Conservation (phyloP, 495 filamentous ascomycete species). For the Tetracladium setigerum region DNA sequence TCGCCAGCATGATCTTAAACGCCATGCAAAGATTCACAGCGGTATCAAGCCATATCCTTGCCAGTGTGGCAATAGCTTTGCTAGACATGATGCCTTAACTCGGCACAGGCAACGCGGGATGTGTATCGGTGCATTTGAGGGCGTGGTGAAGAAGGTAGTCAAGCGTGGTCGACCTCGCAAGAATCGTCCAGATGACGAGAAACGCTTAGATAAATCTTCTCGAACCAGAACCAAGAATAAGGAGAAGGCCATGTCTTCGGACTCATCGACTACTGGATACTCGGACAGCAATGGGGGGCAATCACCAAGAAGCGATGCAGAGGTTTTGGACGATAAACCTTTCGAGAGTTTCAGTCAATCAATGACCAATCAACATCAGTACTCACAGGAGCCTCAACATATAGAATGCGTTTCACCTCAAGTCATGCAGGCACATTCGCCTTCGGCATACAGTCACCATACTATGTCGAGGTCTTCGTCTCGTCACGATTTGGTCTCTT, state of each 20-base stretch:
- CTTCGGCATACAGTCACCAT: constrained; percentile 30
- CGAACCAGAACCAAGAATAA: constrained; percentile 43
- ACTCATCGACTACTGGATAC: constrained; percentile 38
- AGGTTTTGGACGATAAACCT: constrained; percentile 36
- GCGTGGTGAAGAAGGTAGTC: constrained; percentile 61
- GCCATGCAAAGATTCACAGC: constrained; percentile 93
- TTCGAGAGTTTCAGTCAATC: constrained; percentile 32
- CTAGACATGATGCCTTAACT: constrained; percentile 88
- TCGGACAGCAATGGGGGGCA: constrained; percentile 34
- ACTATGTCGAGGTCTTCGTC: constrained; percentile 13
- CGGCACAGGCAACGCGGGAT: constrained; percentile 89
- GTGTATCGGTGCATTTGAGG: constrained; percentile 88
- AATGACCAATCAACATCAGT: constrained; percentile 3
- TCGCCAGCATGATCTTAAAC: constrained; percentile 91
- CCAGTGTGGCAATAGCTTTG: constrained; percentile 83
- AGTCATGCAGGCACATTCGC: constrained; percentile 25
- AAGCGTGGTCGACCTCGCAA: constrained; percentile 59
- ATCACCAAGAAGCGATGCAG: constrained; percentile 36
- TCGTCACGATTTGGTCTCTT: constrained; percentile 17
- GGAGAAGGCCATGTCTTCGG: constrained; percentile 32
- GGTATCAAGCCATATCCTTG: constrained; percentile 90
- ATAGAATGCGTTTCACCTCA: constrained; percentile 22
- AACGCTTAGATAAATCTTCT: constrained; percentile 55
- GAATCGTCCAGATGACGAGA: constrained; percentile 58
- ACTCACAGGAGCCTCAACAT: constrained; percentile 11